phyloP scores from a whole-genome alignment of 2,329 filamentous ascomycete genomes.

The Cladosporium halotolerans region DNA sequence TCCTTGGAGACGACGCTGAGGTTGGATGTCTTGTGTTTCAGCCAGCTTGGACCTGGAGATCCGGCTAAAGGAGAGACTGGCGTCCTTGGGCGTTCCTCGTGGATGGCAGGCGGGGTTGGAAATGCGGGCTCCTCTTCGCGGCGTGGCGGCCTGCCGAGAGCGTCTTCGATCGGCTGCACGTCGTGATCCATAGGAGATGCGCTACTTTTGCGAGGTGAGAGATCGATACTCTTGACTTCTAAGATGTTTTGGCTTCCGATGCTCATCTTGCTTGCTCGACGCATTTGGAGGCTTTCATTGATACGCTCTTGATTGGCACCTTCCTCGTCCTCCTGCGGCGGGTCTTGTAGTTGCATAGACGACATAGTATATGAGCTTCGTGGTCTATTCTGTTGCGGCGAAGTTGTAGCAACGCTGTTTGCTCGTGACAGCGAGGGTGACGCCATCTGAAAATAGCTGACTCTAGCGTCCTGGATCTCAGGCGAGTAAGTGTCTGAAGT shows the following conservation, averaged over 20 bases:
- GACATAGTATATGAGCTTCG: slow-evolving; percentile 3
- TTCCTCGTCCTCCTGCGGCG: neutral
- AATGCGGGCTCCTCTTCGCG: neutral
- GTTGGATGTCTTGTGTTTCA: slow-evolving; percentile 4
- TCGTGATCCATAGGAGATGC: neutral
- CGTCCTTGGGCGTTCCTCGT: slow-evolving; percentile 7
- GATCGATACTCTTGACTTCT: slow-evolving; percentile 27
- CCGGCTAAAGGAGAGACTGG: neutral
- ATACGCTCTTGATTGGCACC: neutral
- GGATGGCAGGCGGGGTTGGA: slow-evolving; percentile 4
- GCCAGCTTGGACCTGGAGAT: neutral
- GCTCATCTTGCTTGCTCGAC: slow-evolving; percentile 29
- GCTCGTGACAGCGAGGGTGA: slow-evolving; percentile 2
- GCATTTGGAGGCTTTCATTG: slow-evolving; percentile 10
- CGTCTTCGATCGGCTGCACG: slow-evolving; percentile 8
- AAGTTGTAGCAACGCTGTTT: neutral
- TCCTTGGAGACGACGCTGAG: slow-evolving; percentile 3
- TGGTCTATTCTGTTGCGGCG: neutral
- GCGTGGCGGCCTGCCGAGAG: neutral
- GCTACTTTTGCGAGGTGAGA: slow-evolving; percentile 16
- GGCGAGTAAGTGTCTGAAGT: slow-evolving; percentile 7
- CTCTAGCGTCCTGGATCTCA: slow-evolving; percentile 8
- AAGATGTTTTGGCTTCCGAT: slow-evolving; percentile 29
- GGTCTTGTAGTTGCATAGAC: neutral
- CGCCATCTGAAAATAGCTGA: slow-evolving; percentile 13